Conservation (phyloP, 371 early-diverging fungal genomes). For the Apophysomyces ossiformis region DNA sequence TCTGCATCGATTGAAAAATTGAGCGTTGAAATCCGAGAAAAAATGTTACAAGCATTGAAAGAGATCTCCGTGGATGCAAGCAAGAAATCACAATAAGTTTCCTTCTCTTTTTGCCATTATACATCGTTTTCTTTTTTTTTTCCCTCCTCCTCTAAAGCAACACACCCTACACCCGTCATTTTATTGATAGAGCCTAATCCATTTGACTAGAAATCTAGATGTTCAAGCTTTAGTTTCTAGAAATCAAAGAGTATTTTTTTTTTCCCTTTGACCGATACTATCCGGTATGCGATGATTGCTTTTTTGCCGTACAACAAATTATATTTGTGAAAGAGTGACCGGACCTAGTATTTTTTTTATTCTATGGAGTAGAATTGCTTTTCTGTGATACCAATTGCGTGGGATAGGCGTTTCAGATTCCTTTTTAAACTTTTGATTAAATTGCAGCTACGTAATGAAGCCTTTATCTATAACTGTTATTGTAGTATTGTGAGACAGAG, state of each 20-base stretch:
- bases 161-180: background rate
- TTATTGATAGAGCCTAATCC: constrained; percentile 3
- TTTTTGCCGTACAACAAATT: no score
- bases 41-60: constrained; percentile 74
- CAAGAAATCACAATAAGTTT: constrained; percentile 19
- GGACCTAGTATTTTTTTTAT: no score
- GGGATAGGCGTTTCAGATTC: no score
- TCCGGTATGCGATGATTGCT: no score
- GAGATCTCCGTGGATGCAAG: constrained; percentile 58
- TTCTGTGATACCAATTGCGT: no score
- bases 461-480: no score
- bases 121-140: background rate
- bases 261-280: background rate
- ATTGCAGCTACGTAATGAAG: no score
- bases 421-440: no score
- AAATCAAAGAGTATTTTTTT: constrained; percentile 1
- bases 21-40: constrained; percentile 64
- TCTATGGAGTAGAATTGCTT: no score
- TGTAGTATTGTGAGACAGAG: no score
- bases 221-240: background rate
- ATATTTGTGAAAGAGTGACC: no score
- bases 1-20: constrained; percentile 77
- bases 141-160: background rate
- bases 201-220: constrained; percentile 3
- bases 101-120: background rate